A percentile compares a stretch with the other conserved stretches of the same genome.
phyloP scores from a whole-genome alignment of 2,329 filamentous ascomycete species.

The Fusarium solani-melongenae region DNA sequence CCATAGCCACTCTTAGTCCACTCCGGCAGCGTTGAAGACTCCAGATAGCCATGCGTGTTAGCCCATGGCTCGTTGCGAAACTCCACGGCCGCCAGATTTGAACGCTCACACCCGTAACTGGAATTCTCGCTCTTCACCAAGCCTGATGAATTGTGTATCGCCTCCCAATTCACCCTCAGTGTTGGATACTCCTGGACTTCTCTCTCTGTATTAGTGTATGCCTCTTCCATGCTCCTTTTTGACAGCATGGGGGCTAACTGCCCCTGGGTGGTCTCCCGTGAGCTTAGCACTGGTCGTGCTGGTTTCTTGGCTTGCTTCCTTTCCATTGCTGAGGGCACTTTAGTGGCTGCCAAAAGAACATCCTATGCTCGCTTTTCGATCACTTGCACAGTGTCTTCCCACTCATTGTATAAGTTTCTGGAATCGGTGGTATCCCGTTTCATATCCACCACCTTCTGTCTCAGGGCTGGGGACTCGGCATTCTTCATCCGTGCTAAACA shows the following conservation, averaged over 20 bases:
- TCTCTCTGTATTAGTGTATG: background rate
- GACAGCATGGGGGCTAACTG: background rate
- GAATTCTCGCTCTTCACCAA: background rate
- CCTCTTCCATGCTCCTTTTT: background rate
- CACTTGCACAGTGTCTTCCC: background rate
- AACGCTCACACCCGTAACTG: background rate
- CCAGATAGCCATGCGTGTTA: too few species aligned
- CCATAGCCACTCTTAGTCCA: background rate
- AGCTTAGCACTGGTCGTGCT: background rate
- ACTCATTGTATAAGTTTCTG: background rate
- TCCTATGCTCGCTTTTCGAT: slow-evolving; percentile 40
- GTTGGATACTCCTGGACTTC: background rate
- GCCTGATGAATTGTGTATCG: background rate
- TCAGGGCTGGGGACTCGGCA: slow-evolving; percentile 50
- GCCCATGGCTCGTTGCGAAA: background rate
- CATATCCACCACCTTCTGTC: slow-evolving; percentile 41
- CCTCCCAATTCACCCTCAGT: slow-evolving; percentile 22
- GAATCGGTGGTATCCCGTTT: background rate
- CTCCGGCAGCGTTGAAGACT: background rate
- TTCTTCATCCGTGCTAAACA: slow-evolving; percentile 48
- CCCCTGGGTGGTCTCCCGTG: background rate
- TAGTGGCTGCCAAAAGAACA: slow-evolving; percentile 35
- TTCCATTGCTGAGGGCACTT: slow-evolving; percentile 15
- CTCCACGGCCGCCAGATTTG: background rate
- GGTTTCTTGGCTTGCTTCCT: background rate